Evolutionary conservation across 192 early-diverging fungal genomes (phyloP), one percentile per base, ranked within the genome.

Genomic region (Rhizophlyctis rosea): DNA sequence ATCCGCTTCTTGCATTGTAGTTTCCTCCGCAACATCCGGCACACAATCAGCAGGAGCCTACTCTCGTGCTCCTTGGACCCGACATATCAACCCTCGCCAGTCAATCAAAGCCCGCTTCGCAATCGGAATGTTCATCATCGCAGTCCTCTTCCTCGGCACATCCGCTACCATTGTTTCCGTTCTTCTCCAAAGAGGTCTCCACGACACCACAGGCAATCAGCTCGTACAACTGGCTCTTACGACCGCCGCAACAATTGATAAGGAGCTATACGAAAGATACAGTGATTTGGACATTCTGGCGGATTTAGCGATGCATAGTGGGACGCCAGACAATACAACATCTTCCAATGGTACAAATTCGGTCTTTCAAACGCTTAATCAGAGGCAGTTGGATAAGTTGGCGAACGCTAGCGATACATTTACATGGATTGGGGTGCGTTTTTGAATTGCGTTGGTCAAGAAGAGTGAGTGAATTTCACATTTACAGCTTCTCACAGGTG

Each of bases 381-480:
- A n/a, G n/a, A n/a, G n/a, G n/a, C n/a, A n/a, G 9, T 33, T 68
- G 28, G 59, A 68, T 48, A 44, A 54, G 27, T 47, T 51, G 2
- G 33, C 33, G 30, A 34, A 16, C 5, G 61, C 67, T 2, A 61
- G 53, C 25, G 32, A 39, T 4, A 51, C 31, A 48, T 68, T 61
- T 47, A 60, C 67, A n/a, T 68, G 67, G 67, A 61, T 68, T 24
- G 67, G 67, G 14, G 61, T 68, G 18, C 50, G 57, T 7, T 25
- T 16, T 13, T 60, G 34, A n/a, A 34, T 50, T 67, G 65, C 57
- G 34, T 57, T 29, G 21, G 63, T 65, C 11, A 65, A 65, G 54
- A 55, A 57, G 21, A 24, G 13, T 39, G 34, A 21, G 14, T 2
- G 33, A 21, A 34, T 16, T 32, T 47, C n/a, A 34, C 4, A 7